Percentiles rank a stretch among this genome's conserved stretches.
Conservation (phyloP, 2,329 filamentous ascomycete genomes). For the Colletotrichum phormii region DNA sequence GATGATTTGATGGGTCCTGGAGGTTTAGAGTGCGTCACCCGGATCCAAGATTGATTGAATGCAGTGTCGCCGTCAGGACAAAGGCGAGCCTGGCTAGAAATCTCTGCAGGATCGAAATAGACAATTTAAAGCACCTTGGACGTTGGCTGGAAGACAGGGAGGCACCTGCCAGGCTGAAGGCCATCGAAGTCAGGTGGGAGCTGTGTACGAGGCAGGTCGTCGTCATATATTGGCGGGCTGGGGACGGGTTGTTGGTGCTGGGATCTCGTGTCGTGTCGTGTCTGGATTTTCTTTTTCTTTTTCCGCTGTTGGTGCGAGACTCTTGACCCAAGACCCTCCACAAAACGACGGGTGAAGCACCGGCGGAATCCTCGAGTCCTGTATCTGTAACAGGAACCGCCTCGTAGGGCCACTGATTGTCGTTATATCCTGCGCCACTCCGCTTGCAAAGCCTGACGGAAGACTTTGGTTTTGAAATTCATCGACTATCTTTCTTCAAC, state of each 20-base stretch:
- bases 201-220: conserved; percentile 3
- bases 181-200: conserved; percentile 8
- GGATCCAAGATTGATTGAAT: conserved; percentile 16
- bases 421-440: not conserved
- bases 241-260: conserved; percentile 1
- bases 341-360: not conserved
- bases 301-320: not conserved
- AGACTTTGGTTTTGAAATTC: not conserved
- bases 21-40: conserved; percentile 19
- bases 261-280: not conserved
- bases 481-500: conserved; percentile 1
- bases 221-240: conserved; percentile 31
- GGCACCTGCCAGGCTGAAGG: conserved; percentile 15
- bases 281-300: conserved; percentile 5
- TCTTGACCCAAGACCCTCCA: not conserved
- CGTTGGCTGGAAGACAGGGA: conserved; percentile 22
- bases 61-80: not conserved
- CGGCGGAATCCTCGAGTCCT: not conserved
- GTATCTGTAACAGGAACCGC: conserved; percentile 21
- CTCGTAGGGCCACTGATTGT: conserved; percentile 4
- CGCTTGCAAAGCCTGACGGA: not conserved
- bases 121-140: conserved; percentile 33
- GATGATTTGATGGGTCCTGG: conserved; percentile 10
- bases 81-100: conserved; percentile 12
- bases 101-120: conserved; percentile 19